These are phyloP conservation scores for Irpex sp. DNA, from an alignment of 1,284 basidiomycete genomes.

Conservation along the genomic window DNA sequence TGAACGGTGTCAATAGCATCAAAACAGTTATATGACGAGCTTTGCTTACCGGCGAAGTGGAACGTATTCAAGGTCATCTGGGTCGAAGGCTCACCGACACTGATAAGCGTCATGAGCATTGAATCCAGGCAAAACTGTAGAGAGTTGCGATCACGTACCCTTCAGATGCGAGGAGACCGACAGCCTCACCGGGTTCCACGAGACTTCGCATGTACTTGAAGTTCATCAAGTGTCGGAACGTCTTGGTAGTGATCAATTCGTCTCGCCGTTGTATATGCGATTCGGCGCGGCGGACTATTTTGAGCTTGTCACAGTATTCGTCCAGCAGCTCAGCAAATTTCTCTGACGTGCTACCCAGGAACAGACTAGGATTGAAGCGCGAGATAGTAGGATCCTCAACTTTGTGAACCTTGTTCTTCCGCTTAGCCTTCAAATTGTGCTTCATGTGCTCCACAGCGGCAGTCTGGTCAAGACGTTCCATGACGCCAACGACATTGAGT, in stretches of 20 bases:
- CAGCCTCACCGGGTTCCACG: slow-evolving; percentile 96
- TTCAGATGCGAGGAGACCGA: slow-evolving; percentile 96
- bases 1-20: slow-evolving; percentile 1
- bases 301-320: slow-evolving; percentile 73
- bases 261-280: slow-evolving; percentile 40
- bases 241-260: slow-evolving; percentile 46
- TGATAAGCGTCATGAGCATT: slow-evolving; percentile 25
- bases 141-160: slow-evolving; percentile 50
- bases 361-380: slow-evolving; percentile 72
- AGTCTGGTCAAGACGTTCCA: slow-evolving; percentile 58
- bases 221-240: slow-evolving; percentile 81
- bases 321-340: slow-evolving; percentile 82
- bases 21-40: slow-evolving; percentile 2
- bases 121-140: slow-evolving; percentile 6
- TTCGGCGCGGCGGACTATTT: slow-evolving; percentile 44
- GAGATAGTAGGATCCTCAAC: slow-evolving; percentile 73
- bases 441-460: slow-evolving; percentile 82
- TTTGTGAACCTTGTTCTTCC: slow-evolving; percentile 44
- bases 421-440: slow-evolving; percentile 73
- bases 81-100: slow-evolving; percentile 97
- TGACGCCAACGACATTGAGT: slow-evolving; percentile 62
- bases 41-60: slow-evolving; percentile 85
- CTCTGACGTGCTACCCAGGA: slow-evolving; percentile 91
- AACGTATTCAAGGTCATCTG: slow-evolving; percentile 99
- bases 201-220: slow-evolving; percentile 90